Conservation (phyloP, 768 basidiomycete genomes). For the Rhizopogon rudus region DNA sequence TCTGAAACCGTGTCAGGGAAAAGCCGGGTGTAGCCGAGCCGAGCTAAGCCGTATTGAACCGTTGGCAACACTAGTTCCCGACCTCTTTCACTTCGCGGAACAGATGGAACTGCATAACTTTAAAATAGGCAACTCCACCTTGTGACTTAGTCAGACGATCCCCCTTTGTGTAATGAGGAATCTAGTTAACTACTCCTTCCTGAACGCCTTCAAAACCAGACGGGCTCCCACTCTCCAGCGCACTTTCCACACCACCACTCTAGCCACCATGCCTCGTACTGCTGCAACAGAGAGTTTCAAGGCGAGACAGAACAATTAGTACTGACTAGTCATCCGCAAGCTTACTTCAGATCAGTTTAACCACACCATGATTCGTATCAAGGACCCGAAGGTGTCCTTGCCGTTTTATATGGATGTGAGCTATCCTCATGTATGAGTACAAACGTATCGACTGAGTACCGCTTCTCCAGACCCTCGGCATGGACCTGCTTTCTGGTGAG, state of each 20-base stretch:
- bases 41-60: too few species aligned
- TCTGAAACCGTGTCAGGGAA: too few species aligned
- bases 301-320: conserved; percentile 25
- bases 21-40: too few species aligned
- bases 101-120: not conserved
- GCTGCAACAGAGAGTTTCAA: conserved; percentile 63
- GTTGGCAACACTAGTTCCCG: too few species aligned
- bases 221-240: conserved; percentile 1
- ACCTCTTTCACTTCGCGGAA: not conserved
- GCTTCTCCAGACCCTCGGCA: conserved; percentile 51
- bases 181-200: conserved; percentile 3
- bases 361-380: conserved; percentile 87
- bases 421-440: not conserved
- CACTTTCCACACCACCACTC: conserved; percentile 6
- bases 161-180: conserved; percentile 3
- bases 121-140: conserved; percentile 7
- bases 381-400: conserved; percentile 78
- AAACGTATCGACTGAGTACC: not conserved
- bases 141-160: conserved; percentile 6
- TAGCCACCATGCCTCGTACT: conserved; percentile 52
- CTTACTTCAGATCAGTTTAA: conserved; percentile 51
- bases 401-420: conserved; percentile 74
- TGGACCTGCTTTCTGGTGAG: conserved; percentile 65
- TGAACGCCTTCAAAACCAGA: conserved; percentile 5
- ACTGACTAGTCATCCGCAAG: not conserved